Conservation (phyloP, 768 basidiomycete species). For the Roridomyces roridus region DNA sequence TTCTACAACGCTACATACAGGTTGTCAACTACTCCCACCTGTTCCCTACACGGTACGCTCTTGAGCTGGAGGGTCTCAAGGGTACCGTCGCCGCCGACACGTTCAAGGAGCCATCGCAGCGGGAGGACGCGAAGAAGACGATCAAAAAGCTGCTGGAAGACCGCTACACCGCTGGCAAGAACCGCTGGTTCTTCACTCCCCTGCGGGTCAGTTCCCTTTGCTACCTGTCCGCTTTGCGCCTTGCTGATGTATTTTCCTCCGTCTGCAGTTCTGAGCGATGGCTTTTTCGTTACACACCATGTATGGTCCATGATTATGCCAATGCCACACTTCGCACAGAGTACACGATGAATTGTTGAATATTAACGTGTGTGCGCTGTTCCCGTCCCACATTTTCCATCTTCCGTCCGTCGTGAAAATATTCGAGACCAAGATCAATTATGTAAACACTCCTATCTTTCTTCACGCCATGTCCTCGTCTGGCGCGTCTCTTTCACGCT, state of each 20-base stretch:
- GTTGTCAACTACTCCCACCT: conserved; percentile 98
- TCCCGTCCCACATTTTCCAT: too few relatives aligned
- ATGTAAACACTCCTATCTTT: too few relatives aligned
- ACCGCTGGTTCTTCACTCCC: conserved; percentile 96
- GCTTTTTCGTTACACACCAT: neutral
- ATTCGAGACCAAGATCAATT: too few relatives aligned
- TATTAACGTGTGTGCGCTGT: too few relatives aligned
- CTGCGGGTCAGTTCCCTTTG: conserved; percentile 66
- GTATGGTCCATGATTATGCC: neutral
- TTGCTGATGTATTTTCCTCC: too few relatives aligned
- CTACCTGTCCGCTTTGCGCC: neutral
- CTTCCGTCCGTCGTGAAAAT: too few relatives aligned
- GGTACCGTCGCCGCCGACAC: conserved; percentile 83
- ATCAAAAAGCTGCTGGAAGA: conserved; percentile 98
- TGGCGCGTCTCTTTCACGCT: too few relatives aligned
- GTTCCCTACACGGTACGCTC: conserved; percentile 98
- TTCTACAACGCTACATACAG: too few relatives aligned
- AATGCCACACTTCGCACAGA: too few relatives aligned
- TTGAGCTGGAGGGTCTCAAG: conserved; percentile 96
- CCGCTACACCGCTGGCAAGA: conserved; percentile 91
- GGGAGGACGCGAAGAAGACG: conserved; percentile 93
- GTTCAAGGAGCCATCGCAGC: conserved; percentile 97
- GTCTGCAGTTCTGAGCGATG: neutral
- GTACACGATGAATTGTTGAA: too few relatives aligned
- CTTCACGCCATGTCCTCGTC: too few relatives aligned